phyloP scores from a whole-genome alignment of 2,329 filamentous ascomycete genomes.

The Saccharata proteae region DNA sequence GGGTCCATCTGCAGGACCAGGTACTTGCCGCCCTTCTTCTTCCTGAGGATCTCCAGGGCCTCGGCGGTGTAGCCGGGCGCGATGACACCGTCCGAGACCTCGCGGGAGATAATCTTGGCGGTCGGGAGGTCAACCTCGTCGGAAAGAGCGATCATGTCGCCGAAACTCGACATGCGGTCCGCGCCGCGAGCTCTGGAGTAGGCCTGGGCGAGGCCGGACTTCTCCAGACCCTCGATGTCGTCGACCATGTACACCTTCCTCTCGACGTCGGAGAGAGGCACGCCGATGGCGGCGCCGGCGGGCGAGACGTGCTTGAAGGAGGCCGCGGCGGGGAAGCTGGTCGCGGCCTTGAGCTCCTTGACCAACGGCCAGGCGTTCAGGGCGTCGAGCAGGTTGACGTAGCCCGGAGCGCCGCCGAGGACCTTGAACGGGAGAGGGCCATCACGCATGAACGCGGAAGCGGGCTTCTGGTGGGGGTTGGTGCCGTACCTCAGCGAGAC shows the following conservation, averaged over 20 bases:
- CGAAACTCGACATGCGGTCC: constrained; percentile 97
- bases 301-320: constrained; percentile 98
- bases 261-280: constrained; percentile 75
- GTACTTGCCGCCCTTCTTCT: constrained; percentile 98
- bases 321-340: constrained; percentile 79
- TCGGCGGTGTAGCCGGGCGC: constrained; percentile 76
- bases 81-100: constrained; percentile 95
- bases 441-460: constrained; percentile 65
- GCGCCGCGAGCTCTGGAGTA: constrained; percentile 92
- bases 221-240: constrained; percentile 80
- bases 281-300: constrained; percentile 86
- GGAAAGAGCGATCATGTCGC: constrained; percentile 88
- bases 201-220: constrained; percentile 77
- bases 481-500: constrained; percentile 83
- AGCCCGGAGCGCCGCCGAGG: constrained; percentile 77
- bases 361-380: constrained; percentile 96
- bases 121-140: constrained; percentile 84
- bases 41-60: constrained; percentile 80
- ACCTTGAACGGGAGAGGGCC: constrained; percentile 87
- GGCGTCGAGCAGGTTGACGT: constrained; percentile 93
- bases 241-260: constrained; percentile 98
- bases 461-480: constrained; percentile 97
- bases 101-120: constrained; percentile 93
- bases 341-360: constrained; percentile 84
- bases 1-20: constrained; percentile 91